Evolutionary conservation across 129 eudicot species (phyloP), one percentile per base, ranked within the genome.

Genomic region (Dittrichia graveolens): DNA sequence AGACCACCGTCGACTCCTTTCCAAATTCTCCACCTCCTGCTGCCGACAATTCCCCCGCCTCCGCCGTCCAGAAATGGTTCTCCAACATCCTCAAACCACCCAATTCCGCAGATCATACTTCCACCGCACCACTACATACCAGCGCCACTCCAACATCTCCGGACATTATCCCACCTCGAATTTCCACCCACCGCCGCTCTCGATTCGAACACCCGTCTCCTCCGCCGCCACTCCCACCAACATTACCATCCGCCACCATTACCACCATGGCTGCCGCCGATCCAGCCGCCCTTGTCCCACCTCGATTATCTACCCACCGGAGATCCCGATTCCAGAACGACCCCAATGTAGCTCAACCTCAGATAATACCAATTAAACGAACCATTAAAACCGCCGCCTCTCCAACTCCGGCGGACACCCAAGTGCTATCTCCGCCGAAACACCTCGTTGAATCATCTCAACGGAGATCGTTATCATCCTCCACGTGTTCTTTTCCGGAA

Each of bases 11-110:
- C 5, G 76, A 74, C 46, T 58, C 71, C 1, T 35, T 31, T 10
- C 31, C 74, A 7, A 75, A 71, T 70, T 60, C 72, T 24, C 69
- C 78, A 10, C 67, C 74, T 13, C 63, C 79, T 38, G 24, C 77
- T 24, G 60, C 47, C 34, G 86, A 79, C 8, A 15, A 8, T 9
- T 80, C 89, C 47, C 88, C 92, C 11, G 37, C 81, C 12, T 61
- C 85, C 19, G 80, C 79, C 7, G 87, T 86, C 57, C 92, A 89
- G 7, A 86, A 86, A 73, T 86, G 92, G 92, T 75, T 86, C 81
- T 75, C 86, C 86, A 86, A 75, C 82, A 80, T 77, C 78, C 74
- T 89, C 53, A 82, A 83, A 66, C 80, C 80, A 34, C 75, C 84
- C 43, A 65, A 74, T 57, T 7, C 71, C 7, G 61, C 16, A 63